These are phyloP conservation scores for Exophiala viscosa DNA, from an alignment of 2,329 filamentous ascomycete genomes.

Conservation along the genomic window DNA sequence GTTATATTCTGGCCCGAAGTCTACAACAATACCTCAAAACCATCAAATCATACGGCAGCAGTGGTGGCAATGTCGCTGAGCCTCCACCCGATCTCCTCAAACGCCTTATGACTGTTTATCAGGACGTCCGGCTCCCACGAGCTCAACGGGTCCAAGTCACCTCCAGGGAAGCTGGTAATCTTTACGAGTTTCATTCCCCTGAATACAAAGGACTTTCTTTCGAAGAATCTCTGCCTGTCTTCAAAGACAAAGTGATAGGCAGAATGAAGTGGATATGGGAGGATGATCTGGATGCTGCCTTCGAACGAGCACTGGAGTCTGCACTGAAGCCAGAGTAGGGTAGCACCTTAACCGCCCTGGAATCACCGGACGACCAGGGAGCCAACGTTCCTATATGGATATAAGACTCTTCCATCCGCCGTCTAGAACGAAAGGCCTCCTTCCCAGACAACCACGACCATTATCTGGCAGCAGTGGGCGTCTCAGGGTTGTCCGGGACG, in stretches of 20 bases:
- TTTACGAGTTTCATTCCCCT: slow-evolving; percentile 37
- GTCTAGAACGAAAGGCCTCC: too few species aligned
- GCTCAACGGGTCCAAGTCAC: slow-evolving; percentile 15
- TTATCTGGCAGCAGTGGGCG: too few species aligned
- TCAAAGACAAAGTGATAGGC: slow-evolving; percentile 30
- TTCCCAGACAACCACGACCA: too few species aligned
- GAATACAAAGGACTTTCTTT: slow-evolving; percentile 34
- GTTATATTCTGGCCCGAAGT: slow-evolving; percentile 27
- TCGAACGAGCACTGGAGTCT: slow-evolving; percentile 16
- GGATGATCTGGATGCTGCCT: slow-evolving; percentile 33
- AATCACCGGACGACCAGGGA: too few species aligned
- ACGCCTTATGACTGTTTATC: slow-evolving; percentile 23
- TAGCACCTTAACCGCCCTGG: too few species aligned
- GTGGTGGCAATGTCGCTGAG: neutral
- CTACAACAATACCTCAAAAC: slow-evolving; percentile 13
- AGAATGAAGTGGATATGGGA: slow-evolving; percentile 35
- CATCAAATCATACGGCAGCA: too few species aligned
- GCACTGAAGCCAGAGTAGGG: too few species aligned
- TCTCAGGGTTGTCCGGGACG: too few species aligned
- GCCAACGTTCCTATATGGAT: too few species aligned
- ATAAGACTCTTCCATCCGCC: too few species aligned
- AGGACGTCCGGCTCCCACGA: slow-evolving; percentile 17
- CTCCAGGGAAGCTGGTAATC: slow-evolving; percentile 25
- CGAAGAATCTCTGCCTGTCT: slow-evolving; percentile 36
- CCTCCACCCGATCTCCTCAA: slow-evolving; percentile 30